These are phyloP conservation scores for Strobilomyces confusus DNA, from an alignment of 768 basidiomycete species.

Conservation along the genomic window DNA sequence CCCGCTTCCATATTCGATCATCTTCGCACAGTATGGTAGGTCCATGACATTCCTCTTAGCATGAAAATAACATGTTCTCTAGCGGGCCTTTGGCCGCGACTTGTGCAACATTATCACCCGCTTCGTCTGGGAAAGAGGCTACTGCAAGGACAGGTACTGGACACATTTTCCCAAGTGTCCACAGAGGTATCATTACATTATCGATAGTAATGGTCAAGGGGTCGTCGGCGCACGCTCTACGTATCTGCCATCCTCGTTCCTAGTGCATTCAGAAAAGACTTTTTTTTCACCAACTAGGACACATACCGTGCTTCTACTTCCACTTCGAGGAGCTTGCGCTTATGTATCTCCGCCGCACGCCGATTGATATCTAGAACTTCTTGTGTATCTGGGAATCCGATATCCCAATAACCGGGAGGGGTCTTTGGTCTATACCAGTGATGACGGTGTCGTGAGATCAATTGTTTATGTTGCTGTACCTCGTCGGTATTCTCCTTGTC, in stretches of 20 bases:
- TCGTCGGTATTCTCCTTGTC: constrained; percentile 33
- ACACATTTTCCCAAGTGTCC: constrained; percentile 40
- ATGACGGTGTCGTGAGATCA: constrained; percentile 68
- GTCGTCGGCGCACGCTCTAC: constrained; percentile 15
- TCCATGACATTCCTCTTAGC: constrained; percentile 1
- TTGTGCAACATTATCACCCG: constrained; percentile 56
- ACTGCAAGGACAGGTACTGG: constrained; percentile 45
- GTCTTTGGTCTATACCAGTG: constrained; percentile 69
- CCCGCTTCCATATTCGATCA: constrained; percentile 44
- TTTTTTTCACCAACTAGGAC: background rate
- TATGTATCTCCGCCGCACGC: constrained; percentile 68
- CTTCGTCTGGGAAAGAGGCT: constrained; percentile 48
- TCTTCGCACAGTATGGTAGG: constrained; percentile 58
- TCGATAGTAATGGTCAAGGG: constrained; percentile 12
- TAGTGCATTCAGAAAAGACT: constrained; percentile 7
- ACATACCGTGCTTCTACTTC: constrained; percentile 57
- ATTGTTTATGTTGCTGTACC: constrained; percentile 55
- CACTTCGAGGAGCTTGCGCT: constrained; percentile 54
- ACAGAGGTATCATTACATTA: background rate
- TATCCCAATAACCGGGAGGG: constrained; percentile 87
- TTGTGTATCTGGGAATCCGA: constrained; percentile 87
- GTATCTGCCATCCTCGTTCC: constrained; percentile 27
- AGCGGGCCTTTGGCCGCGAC: constrained; percentile 49
- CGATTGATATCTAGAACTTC: constrained; percentile 73
- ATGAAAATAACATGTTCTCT: background rate